Evolutionary conservation across 768 basidiomycete genomes (phyloP).

Genomic region (Boletus coccyginus): DNA sequence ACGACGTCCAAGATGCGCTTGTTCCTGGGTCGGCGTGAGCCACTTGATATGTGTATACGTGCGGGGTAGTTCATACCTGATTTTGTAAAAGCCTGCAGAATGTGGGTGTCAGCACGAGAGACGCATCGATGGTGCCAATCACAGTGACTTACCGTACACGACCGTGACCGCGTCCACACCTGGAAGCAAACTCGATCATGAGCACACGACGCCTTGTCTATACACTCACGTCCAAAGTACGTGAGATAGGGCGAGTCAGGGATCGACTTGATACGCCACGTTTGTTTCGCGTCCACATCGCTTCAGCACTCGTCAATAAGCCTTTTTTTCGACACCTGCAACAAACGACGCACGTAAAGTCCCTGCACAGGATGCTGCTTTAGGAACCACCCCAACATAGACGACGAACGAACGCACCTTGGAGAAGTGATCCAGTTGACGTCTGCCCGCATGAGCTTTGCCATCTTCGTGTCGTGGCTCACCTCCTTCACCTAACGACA

Average conservation of each 20-base stretch:
- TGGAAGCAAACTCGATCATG: constrained; percentile 23
- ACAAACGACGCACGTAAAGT: constrained; percentile 60
- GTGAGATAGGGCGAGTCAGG: constrained; percentile 51
- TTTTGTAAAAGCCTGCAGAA: constrained; percentile 71
- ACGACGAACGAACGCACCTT: constrained; percentile 37
- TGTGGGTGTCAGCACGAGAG: neutral
- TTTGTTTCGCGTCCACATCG: constrained; percentile 74
- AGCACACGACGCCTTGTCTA: neutral
- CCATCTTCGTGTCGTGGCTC: constrained; percentile 73
- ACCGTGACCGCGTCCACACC: constrained; percentile 63
- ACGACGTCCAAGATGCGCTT: constrained; percentile 70
- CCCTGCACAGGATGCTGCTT: constrained; percentile 38
- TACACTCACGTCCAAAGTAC: constrained; percentile 68
- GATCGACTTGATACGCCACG: constrained; percentile 69
- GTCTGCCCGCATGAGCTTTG: constrained; percentile 67
- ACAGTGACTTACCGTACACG: constrained; percentile 62
- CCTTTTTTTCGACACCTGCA: neutral
- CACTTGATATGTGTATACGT: neutral
- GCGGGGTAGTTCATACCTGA: constrained; percentile 44
- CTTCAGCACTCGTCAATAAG: constrained; percentile 35
- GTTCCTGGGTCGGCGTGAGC: constrained; percentile 39
- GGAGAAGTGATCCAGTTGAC: constrained; percentile 83
- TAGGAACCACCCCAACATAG: neutral
- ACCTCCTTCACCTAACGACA: constrained; percentile 67
- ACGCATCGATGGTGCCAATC: neutral